Percentiles rank a stretch among this genome's conserved stretches.
Conservation (phyloP, 2,329 filamentous ascomycete genomes). For the Didymellaceae sp. region DNA sequence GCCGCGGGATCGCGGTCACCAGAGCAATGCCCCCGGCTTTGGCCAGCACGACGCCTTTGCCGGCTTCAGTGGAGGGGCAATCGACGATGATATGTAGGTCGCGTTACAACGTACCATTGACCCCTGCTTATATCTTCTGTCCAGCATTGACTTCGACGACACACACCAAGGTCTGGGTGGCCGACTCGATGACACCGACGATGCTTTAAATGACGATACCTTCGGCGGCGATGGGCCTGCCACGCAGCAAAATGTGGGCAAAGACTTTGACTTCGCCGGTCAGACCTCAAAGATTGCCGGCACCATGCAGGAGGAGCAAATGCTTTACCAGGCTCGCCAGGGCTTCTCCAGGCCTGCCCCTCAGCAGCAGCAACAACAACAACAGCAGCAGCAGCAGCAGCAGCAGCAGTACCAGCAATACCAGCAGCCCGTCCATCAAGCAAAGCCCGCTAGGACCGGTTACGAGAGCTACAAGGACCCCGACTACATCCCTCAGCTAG, state of each 20-base stretch:
- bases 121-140: constrained; percentile 52
- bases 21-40: constrained; percentile 77
- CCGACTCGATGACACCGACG: constrained; percentile 87
- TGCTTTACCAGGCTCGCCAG: constrained; percentile 79
- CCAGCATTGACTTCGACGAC: constrained; percentile 89
- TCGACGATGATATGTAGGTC: constrained; percentile 66
- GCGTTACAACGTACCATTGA: constrained; percentile 27
- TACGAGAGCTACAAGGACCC: constrained; percentile 91
- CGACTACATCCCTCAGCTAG: constrained; percentile 84
- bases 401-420: constrained; percentile 55
- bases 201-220: constrained; percentile 96
- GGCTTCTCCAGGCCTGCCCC: constrained; percentile 50
- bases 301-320: constrained; percentile 89
- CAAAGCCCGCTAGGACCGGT: constrained; percentile 74
- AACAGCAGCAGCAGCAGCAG: constrained; percentile 59
- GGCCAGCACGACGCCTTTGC: constrained; percentile 90
- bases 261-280: constrained; percentile 97
- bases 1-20: constrained; percentile 68
- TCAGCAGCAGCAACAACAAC: constrained; percentile 60
- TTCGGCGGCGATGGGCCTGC: constrained; percentile 66
- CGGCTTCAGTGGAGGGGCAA: constrained; percentile 68
- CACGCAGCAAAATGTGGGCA: constrained; percentile 68
- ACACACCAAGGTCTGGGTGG: constrained; percentile 96
- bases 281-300: constrained; percentile 85
- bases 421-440: constrained; percentile 52